A percentile compares a stretch with the other conserved stretches of the same genome.
These are phyloP conservation scores for Rickenella mellea DNA, from an alignment of 768 basidiomycete genomes.

Conservation along the genomic window DNA sequence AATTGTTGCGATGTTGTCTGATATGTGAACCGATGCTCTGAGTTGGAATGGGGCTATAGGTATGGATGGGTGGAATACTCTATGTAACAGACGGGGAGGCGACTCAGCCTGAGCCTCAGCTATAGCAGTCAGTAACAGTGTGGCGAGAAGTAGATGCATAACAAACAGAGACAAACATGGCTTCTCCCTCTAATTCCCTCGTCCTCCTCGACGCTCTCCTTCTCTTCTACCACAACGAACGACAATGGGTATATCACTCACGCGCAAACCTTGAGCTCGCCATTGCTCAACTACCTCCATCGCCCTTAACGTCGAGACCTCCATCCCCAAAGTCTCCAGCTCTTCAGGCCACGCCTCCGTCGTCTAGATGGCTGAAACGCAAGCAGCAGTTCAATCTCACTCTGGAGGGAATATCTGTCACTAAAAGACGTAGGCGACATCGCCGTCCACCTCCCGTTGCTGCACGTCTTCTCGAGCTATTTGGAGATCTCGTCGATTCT, in stretches of 20 bases:
- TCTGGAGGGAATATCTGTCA: constrained; percentile 31
- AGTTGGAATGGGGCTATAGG: constrained; percentile 25
- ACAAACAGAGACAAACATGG: too few relatives aligned
- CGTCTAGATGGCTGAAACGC: constrained; percentile 42
- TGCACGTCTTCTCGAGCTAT: constrained; percentile 45
- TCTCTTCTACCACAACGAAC: constrained; percentile 60
- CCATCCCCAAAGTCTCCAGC: constrained; percentile 7
- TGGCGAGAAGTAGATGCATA: too few relatives aligned
- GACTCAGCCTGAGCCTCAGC: too few relatives aligned
- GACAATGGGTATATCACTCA: constrained; percentile 62
- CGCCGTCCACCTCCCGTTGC: constrained; percentile 19
- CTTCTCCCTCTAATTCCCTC: too few relatives aligned
- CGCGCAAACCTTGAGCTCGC: constrained; percentile 50
- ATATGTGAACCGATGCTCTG: constrained; percentile 34
- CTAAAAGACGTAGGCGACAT: constrained; percentile 6
- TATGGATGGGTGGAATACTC: too few relatives aligned
- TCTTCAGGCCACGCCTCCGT: constrained; percentile 15
- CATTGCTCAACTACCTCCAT: constrained; percentile 16
- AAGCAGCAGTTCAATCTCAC: constrained; percentile 51
- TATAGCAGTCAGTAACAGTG: too few relatives aligned
- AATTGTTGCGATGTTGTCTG: constrained; percentile 26
- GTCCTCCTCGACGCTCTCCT: constrained; percentile 57
- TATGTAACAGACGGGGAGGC: too few relatives aligned
- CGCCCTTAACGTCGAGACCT: constrained; percentile 15
- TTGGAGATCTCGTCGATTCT: constrained; percentile 62